Percentiles rank a stretch among this genome's conserved stretches.
phyloP scores from a whole-genome alignment of 257 asterid species.

The Anisodus acutangulus region DNA sequence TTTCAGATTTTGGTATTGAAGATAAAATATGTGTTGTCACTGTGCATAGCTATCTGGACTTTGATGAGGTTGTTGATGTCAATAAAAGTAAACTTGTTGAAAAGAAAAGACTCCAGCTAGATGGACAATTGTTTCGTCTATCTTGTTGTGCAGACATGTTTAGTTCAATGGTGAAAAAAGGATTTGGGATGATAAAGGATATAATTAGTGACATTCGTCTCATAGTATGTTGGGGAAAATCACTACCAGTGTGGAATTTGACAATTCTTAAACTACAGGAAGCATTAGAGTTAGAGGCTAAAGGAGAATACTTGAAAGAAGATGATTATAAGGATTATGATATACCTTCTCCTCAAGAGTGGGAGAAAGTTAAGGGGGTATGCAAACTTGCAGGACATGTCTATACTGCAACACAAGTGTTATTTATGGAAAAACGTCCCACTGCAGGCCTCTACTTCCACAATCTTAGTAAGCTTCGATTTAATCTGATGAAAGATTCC shows the following conservation, averaged over 20 bases:
- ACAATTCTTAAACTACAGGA: conserved; percentile 29
- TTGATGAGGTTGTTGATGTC: conserved; percentile 27
- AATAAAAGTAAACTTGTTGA: conserved; percentile 9
- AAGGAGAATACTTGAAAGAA: conserved; percentile 25
- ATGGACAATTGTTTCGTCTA: conserved; percentile 25
- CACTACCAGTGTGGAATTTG: conserved; percentile 28
- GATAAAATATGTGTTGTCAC: conserved; percentile 29
- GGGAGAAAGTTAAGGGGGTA: conserved; percentile 37
- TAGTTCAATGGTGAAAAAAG: conserved; percentile 36
- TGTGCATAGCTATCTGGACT: conserved; percentile 1
- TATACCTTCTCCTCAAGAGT: conserved; percentile 35
- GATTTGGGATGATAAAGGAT: conserved; percentile 28
- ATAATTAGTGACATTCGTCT: conserved; percentile 27
- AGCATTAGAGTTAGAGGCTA: conserved; percentile 33
- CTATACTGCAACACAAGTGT: conserved; percentile 34
- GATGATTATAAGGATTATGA: background rate
- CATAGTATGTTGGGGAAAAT: conserved; percentile 23
- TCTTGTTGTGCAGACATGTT: conserved; percentile 41
- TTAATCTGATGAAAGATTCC: conserved; percentile 28
- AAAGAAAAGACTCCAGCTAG: conserved; percentile 21
- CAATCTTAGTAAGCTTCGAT: conserved; percentile 36
- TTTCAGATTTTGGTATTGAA: conserved; percentile 34
- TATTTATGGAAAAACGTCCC: conserved; percentile 28
- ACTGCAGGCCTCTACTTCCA: conserved; percentile 33
- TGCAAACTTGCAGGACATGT: conserved; percentile 32